A percentile compares a stretch with the other conserved stretches of the same genome.
Evolutionary conservation across 1,284 basidiomycete genomes (phyloP).

Genomic region (Sporisorium graminicola): DNA sequence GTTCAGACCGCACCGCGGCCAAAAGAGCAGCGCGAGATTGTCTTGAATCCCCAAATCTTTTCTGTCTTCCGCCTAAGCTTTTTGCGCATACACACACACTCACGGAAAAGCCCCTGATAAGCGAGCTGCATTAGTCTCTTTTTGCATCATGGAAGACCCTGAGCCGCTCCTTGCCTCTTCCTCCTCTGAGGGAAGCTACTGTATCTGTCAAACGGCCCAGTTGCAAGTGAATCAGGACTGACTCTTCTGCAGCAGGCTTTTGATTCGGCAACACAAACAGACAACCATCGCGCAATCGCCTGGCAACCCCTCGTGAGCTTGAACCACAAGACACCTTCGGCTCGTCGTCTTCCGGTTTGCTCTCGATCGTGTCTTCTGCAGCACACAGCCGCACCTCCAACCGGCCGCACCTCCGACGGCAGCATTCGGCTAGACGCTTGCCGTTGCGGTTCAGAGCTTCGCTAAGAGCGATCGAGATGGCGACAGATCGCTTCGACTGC

Average conservation of each 20-base stretch:
- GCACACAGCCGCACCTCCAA: neutral
- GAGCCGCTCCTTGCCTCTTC: slow-evolving; percentile 19
- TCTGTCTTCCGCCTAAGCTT: neutral
- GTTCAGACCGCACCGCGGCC: too few relatives aligned
- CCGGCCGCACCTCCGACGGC: neutral
- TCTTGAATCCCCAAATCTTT: too few relatives aligned
- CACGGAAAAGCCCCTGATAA: neutral
- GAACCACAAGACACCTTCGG: neutral
- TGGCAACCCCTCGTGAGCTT: neutral
- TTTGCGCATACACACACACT: neutral
- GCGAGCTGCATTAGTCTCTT: slow-evolving; percentile 2
- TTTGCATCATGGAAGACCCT: slow-evolving; percentile 35
- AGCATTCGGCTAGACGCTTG: too few relatives aligned
- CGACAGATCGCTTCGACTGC: too few relatives aligned
- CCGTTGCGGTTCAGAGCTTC: too few relatives aligned
- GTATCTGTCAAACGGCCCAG: neutral
- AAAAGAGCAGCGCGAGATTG: too few relatives aligned
- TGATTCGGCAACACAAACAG: neutral
- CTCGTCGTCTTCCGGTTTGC: slow-evolving; percentile 2
- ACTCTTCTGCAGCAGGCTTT: neutral
- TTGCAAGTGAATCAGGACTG: too few relatives aligned
- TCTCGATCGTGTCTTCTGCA: neutral
- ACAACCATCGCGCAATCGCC: neutral
- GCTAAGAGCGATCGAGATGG: too few relatives aligned
- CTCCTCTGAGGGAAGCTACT: neutral